phyloP scores from a whole-genome alignment of 257 asterid species.

The Solanum bulbocastanum region DNA sequence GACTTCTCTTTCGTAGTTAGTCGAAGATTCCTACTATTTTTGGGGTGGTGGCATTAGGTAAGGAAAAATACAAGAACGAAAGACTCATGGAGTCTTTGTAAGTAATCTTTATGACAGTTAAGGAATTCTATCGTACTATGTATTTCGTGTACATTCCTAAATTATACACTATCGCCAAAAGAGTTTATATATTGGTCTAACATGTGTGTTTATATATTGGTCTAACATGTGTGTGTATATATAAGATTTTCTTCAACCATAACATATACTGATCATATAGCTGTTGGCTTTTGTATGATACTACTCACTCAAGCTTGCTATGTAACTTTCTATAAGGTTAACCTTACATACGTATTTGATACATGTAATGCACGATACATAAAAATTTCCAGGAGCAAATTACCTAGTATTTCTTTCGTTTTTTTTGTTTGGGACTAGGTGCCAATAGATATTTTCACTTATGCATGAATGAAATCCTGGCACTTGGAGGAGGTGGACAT shows the following conservation, averaged over 20 bases:
- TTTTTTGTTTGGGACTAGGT: conserved; percentile 27
- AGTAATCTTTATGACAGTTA: not conserved
- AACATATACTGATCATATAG: not conserved
- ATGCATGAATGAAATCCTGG: conserved; percentile 82
- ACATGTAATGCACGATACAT: not conserved
- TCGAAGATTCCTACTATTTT: not conserved
- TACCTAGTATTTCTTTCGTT: not conserved
- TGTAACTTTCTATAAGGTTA: not conserved
- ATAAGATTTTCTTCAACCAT: not conserved
- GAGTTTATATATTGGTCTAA: not conserved
- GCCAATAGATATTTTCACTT: conserved; percentile 76
- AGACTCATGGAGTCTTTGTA: not conserved
- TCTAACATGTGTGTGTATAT: not conserved
- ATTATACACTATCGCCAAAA: not conserved
- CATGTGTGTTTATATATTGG: not conserved
- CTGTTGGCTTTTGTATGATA: not conserved
- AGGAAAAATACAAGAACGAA: not conserved
- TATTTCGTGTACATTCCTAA: not conserved
- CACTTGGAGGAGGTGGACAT: conserved; percentile 90
- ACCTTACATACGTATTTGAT: not conserved
- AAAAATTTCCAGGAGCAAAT: not conserved
- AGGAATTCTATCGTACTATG: not conserved
- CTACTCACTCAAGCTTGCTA: not conserved
- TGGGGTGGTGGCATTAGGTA: not conserved
- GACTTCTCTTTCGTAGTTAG: not conserved